Evolutionary conservation across 73 alveolate species (phyloP).

Genomic region (Paramecium octaurelia): DNA sequence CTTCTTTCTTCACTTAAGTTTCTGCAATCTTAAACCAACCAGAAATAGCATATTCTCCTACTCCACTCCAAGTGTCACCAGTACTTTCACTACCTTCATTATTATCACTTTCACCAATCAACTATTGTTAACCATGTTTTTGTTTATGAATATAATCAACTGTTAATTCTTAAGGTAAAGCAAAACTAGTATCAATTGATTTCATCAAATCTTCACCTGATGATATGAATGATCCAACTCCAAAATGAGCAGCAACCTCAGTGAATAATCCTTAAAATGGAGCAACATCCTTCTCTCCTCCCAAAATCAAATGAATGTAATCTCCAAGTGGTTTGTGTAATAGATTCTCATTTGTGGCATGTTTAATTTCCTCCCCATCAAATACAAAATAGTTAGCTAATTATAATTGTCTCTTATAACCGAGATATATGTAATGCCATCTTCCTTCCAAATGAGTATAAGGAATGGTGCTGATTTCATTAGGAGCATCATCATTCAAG

Average conservation of each 20-base stretch:
- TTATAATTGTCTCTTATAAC: not conserved
- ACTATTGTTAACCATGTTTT: not conserved
- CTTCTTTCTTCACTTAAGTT: not conserved
- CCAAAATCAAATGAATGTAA: not conserved
- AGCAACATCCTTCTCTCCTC: slow-evolving; percentile 12
- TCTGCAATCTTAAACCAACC: slow-evolving; percentile 42
- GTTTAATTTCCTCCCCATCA: not conserved
- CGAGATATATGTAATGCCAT: slow-evolving; percentile 41
- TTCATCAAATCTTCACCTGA: not conserved
- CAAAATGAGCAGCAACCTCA: not conserved
- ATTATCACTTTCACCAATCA: slow-evolving; percentile 24
- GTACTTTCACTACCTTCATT: not conserved
- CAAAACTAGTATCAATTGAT: slow-evolving; percentile 1
- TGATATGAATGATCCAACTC: slow-evolving; percentile 1
- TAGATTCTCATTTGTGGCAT: not conserved
- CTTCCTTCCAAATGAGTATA: slow-evolving; percentile 12
- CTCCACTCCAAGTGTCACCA: slow-evolving; percentile 49
- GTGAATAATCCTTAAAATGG: slow-evolving; percentile 16
- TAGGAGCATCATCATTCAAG: slow-evolving; percentile 25
- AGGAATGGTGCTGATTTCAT: slow-evolving; percentile 7
- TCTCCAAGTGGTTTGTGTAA: slow-evolving; percentile 39
- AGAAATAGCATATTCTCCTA: slow-evolving; percentile 35
- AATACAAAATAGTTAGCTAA: slow-evolving; percentile 7
- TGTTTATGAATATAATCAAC: not conserved
- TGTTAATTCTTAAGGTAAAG: slow-evolving; percentile 17